These are phyloP conservation scores for Colletotrichum falcatum DNA, from an alignment of 2,329 filamentous ascomycete species.

Conservation along the genomic window DNA sequence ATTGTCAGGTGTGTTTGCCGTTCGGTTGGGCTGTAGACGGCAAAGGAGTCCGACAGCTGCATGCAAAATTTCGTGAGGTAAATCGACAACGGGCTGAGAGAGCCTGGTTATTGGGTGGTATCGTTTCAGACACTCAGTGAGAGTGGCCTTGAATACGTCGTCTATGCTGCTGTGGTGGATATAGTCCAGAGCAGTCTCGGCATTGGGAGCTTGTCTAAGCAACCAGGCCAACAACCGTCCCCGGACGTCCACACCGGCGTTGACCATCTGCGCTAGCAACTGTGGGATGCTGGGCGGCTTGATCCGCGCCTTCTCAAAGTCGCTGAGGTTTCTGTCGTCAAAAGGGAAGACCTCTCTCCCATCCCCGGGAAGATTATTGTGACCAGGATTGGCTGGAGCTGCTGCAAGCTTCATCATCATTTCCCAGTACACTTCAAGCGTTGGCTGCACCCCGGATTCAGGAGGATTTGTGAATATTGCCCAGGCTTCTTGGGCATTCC, in stretches of 20 bases:
- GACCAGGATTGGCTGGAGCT: constrained; percentile 43
- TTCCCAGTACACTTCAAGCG: constrained; percentile 63
- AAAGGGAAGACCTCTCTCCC: constrained; percentile 50
- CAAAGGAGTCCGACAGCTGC: constrained; percentile 32
- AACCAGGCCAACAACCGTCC: constrained; percentile 26
- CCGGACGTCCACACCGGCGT: constrained; percentile 55
- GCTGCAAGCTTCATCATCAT: constrained; percentile 70
- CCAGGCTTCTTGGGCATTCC: constrained; percentile 73
- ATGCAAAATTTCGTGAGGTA: constrained; percentile 49
- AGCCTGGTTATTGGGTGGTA: background rate
- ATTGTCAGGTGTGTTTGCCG: background rate
- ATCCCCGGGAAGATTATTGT: constrained; percentile 43
- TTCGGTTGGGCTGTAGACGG: constrained; percentile 28
- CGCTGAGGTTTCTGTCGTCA: constrained; percentile 64
- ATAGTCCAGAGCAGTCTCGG: constrained; percentile 43
- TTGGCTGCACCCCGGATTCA: constrained; percentile 50
- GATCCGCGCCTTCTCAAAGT: constrained; percentile 74
- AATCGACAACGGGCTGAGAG: background rate
- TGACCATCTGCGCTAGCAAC: constrained; percentile 70
- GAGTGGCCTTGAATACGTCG: constrained; percentile 1
- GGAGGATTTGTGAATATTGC: constrained; percentile 58
- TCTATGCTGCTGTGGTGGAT: constrained; percentile 46
- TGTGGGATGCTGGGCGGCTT: constrained; percentile 68
- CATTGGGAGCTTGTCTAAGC: constrained; percentile 19
- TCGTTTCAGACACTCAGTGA: background rate